Base-by-base conservation (phyloP, 306 rosid genomes). In the Gillenia trifoliata region DNA sequence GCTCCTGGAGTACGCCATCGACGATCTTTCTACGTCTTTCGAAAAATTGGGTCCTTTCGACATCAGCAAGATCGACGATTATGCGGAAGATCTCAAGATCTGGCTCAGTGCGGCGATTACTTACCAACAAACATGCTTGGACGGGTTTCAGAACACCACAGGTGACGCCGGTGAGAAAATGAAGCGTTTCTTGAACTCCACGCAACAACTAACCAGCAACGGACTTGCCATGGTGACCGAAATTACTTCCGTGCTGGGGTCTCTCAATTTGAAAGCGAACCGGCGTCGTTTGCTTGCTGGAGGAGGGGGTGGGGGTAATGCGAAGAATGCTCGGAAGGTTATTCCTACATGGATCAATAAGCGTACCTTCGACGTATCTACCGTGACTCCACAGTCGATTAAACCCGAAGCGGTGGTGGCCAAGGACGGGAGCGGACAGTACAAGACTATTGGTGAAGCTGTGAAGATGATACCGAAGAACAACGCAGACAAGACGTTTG, bases 71-170 rank as follows among this genome's bases (percentile, higher is more conserved):
- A 0, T 93, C 0, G 59, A 64, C 28, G 86, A 81, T 3, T 86
- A 75, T 60, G 55, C 77, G 0, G 87, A 77, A 15, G 91, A 89
- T 59, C 85, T 93, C 5, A 84, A 88, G 59, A 75, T 87, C 16
- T 93, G 96, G 98, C 62, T 93, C 2, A 77, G 86, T 0, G 96
- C 76, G 0, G 73, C 91, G 0, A 60, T 93, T 2, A 80, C 93
- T 0, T 89, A 85, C 74, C 87, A 88, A 31, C 83, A 82, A 1
- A 89, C 96, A 0, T 93, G 97, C 70, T 65, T 91, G 70, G 90
- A 85, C 7, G 96, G 89, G 0, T 93, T 93, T 40, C 80, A 81
- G 25, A 81, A 88, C 78, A 70, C 88, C 0, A 80, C 75, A 0
- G 82, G 90, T 0, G 30, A 86, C 0, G 88, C 90, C 0, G 92